A percentile compares a stretch with the other conserved stretches of the same genome.
Conservation (phyloP, 768 basidiomycete genomes). For the Trametopsis cervina region DNA sequence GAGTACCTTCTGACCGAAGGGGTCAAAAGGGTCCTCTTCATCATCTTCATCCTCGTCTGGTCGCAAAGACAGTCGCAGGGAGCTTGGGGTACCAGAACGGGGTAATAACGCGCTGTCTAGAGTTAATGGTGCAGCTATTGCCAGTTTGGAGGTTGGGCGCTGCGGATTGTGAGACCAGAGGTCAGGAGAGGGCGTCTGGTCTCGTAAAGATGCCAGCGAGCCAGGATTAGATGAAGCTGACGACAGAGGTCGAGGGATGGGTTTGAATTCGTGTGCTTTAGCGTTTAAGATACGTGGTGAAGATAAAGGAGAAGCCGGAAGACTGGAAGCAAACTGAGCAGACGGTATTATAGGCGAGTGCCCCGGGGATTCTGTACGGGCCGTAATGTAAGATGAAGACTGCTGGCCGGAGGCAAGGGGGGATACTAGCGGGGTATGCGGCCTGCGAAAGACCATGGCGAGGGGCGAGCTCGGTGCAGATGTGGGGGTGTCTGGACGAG, state of each 20-base stretch:
- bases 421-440: slow-evolving; percentile 74
- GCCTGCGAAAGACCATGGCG: slow-evolving; percentile 63
- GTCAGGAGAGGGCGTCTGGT: slow-evolving; percentile 85
- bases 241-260: slow-evolving; percentile 73
- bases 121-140: slow-evolving; percentile 85
- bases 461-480: slow-evolving; percentile 76
- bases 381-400: slow-evolving; percentile 49
- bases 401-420: slow-evolving; percentile 56
- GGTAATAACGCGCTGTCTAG: slow-evolving; percentile 53
- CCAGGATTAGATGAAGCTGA: slow-evolving; percentile 60
- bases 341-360: slow-evolving; percentile 65
- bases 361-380: slow-evolving; percentile 46
- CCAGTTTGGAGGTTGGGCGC: slow-evolving; percentile 75
- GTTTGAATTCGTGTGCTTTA: slow-evolving; percentile 86
- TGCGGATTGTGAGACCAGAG: slow-evolving; percentile 73
- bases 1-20: slow-evolving; percentile 47
- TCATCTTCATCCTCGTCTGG: slow-evolving; percentile 61
- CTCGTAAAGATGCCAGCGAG: slow-evolving; percentile 42
- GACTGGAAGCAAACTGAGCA: slow-evolving; percentile 68
- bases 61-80: slow-evolving; percentile 58
- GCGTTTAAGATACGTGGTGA: slow-evolving; percentile 85
- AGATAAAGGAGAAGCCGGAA: slow-evolving; percentile 77
- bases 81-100: slow-evolving; percentile 62
- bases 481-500: slow-evolving; percentile 69
- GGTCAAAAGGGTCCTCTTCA: slow-evolving; percentile 77